Percentiles rank a stretch among this genome's conserved stretches.
Conservation (phyloP, 345 rosid species). For the Limnanthes douglasii region DNA sequence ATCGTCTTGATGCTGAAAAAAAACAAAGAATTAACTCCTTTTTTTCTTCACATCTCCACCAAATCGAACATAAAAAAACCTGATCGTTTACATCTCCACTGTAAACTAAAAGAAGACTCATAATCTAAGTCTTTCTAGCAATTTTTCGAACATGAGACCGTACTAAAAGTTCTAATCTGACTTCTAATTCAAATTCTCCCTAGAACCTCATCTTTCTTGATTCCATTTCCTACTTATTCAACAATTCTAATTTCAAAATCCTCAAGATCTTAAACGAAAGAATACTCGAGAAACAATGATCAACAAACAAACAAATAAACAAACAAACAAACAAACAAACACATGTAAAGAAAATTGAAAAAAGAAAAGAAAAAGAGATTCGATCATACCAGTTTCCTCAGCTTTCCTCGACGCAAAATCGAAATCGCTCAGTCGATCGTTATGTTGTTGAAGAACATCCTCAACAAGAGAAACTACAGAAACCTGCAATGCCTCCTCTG, state of each 20-base stretch:
- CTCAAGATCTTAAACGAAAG: background rate
- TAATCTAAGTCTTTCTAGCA: too few relatives aligned
- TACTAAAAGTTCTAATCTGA: too few relatives aligned
- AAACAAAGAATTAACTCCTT: constrained; percentile 9
- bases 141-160: too few relatives aligned
- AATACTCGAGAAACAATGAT: constrained; percentile 1
- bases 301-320: background rate
- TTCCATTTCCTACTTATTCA: too few relatives aligned
- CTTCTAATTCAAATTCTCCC: too few relatives aligned
- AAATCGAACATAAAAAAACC: too few relatives aligned
- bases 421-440: constrained; percentile 19
- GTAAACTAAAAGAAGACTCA: too few relatives aligned
- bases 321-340: too few relatives aligned
- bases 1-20: constrained; percentile 51
- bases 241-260: too few relatives aligned
- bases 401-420: constrained; percentile 31
- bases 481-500: constrained; percentile 30
- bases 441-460: constrained; percentile 61
- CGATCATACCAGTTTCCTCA: constrained; percentile 55
- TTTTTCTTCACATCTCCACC: too few relatives aligned
- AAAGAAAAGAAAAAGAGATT: constrained; percentile 1
- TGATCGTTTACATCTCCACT: too few relatives aligned
- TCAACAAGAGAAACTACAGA: constrained; percentile 58
- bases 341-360: background rate
- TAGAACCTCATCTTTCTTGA: too few relatives aligned